A percentile compares a stretch with the other conserved stretches of the same genome.
Conservation (phyloP, 1,139 yeast genomes). For the Hansenula sp. region DNA sequence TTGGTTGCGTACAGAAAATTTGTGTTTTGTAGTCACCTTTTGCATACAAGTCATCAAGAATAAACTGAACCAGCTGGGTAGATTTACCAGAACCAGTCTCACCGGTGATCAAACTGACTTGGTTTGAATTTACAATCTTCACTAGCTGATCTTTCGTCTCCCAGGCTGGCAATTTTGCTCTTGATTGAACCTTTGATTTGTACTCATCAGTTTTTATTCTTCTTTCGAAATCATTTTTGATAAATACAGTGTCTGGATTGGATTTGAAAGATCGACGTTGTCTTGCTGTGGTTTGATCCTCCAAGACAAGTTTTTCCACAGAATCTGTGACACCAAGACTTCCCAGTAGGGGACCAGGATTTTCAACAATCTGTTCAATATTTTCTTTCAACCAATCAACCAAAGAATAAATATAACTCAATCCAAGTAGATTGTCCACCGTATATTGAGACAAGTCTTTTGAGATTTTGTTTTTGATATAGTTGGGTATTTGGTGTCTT, state of each 20-base stretch:
- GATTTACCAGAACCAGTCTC: constrained; percentile 98
- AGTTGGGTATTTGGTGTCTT: constrained; percentile 58
- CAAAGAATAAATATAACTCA: constrained; percentile 60
- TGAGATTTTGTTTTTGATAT: constrained; percentile 65
- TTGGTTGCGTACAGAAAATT: constrained; percentile 89
- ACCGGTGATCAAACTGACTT: constrained; percentile 81
- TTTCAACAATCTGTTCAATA: constrained; percentile 49
- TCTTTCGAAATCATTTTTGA: constrained; percentile 25
- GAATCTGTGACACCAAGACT: constrained; percentile 3
- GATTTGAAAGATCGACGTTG: constrained; percentile 15
- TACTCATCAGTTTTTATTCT: constrained; percentile 25
- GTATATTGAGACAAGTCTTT: constrained; percentile 43
- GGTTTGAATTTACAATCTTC: constrained; percentile 49
- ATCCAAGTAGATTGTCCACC: constrained; percentile 51
- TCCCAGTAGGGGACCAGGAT: constrained; percentile 69
- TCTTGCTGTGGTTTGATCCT: neutral
- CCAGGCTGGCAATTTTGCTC: constrained; percentile 83
- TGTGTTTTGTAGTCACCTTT: constrained; percentile 47
- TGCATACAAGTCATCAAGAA: constrained; percentile 56
- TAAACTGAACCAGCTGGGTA: constrained; percentile 87
- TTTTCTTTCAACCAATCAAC: constrained; percentile 76
- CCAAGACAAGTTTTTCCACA: constrained; percentile 1
- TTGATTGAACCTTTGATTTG: constrained; percentile 34
- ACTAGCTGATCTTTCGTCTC: constrained; percentile 53
- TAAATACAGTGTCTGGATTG: constrained; percentile 24